Percentiles rank a stretch among this genome's conserved stretches.
These are phyloP conservation scores for Eragrostis curvula DNA, from an alignment of 176 grass and related monocot species.

Conservation along the genomic window DNA sequence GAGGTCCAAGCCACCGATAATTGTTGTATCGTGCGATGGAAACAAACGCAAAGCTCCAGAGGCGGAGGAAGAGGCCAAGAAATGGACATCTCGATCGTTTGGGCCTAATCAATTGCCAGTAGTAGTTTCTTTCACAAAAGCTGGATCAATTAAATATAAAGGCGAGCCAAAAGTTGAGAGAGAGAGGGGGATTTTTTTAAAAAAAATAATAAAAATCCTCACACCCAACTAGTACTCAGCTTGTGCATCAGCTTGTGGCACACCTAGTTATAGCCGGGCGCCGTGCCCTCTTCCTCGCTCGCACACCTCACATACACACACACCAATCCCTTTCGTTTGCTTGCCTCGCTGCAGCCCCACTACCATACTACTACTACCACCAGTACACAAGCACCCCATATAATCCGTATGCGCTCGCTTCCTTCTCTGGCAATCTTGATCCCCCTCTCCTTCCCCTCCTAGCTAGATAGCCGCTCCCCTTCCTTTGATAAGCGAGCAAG, in stretches of 20 bases:
- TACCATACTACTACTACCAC: neutral
- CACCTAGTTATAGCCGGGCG: constrained; percentile 38
- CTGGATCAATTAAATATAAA: constrained; percentile 44
- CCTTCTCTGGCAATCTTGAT: constrained; percentile 36
- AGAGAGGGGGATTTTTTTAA: neutral
- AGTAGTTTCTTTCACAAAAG: constrained; percentile 49
- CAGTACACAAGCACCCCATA: neutral
- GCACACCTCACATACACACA: constrained; percentile 13
- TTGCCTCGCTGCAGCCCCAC: constrained; percentile 24
- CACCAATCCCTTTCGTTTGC: neutral
- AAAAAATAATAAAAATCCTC: constrained; percentile 11
- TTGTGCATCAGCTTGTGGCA: constrained; percentile 20
- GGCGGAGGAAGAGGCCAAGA: constrained; percentile 36
- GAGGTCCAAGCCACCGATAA: constrained; percentile 5
- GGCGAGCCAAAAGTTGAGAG: constrained; percentile 30
- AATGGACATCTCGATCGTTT: constrained; percentile 39
- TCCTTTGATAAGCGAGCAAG: constrained; percentile 45
- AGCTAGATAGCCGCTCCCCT: neutral
- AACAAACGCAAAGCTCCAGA: constrained; percentile 16
- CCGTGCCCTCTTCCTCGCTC: neutral
- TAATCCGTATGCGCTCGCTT: constrained; percentile 23
- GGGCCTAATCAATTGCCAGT: constrained; percentile 45
- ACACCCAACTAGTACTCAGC: constrained; percentile 44
- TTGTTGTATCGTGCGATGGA: constrained; percentile 30
- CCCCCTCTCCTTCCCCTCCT: neutral